Conservation (phyloP, 1,284 basidiomycete genomes). For the Pseudomicrostroma phylloplanum region DNA sequence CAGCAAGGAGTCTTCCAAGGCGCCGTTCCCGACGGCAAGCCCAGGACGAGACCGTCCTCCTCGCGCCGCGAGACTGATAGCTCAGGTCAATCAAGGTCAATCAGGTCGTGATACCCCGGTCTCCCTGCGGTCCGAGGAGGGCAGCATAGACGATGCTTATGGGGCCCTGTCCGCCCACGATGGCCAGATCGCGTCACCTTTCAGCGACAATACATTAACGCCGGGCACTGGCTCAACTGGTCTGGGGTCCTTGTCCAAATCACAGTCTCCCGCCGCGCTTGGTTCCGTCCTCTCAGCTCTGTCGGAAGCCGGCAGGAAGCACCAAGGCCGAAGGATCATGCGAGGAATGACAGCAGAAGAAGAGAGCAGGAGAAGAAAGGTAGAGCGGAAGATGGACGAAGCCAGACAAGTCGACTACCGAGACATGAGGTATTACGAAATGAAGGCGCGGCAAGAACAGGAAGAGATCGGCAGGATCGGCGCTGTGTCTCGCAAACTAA, state of each 20-base stretch:
- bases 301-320: slow-evolving; percentile 36
- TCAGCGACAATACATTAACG: neutral
- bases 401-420: slow-evolving; percentile 14
- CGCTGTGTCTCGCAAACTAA: slow-evolving; percentile 45
- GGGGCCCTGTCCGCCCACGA: slow-evolving; percentile 29
- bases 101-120: slow-evolving; percentile 9
- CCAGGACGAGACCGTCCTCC: slow-evolving; percentile 20
- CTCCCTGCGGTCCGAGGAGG: slow-evolving; percentile 15
- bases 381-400: slow-evolving; percentile 33
- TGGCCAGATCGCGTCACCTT: slow-evolving; percentile 11
- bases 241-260: slow-evolving; percentile 40
- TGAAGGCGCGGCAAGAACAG: neutral
- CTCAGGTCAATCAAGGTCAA: slow-evolving; percentile 21
- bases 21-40: no score
- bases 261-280: slow-evolving; percentile 34
- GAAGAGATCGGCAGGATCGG: slow-evolving; percentile 1
- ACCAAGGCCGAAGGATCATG: slow-evolving; percentile 43
- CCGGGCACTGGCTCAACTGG: slow-evolving; percentile 5
- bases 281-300: slow-evolving; percentile 39
- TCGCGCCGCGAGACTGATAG: slow-evolving; percentile 32
- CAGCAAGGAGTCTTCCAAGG: no score
- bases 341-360: slow-evolving; percentile 42
- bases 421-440: neutral
- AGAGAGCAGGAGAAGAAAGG: slow-evolving; percentile 28
- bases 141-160: slow-evolving; percentile 30